Evolutionary conservation across 1,139 yeast species (phyloP), one percentile per base, ranked within the genome.

Genomic region (Pichia sp.): DNA sequence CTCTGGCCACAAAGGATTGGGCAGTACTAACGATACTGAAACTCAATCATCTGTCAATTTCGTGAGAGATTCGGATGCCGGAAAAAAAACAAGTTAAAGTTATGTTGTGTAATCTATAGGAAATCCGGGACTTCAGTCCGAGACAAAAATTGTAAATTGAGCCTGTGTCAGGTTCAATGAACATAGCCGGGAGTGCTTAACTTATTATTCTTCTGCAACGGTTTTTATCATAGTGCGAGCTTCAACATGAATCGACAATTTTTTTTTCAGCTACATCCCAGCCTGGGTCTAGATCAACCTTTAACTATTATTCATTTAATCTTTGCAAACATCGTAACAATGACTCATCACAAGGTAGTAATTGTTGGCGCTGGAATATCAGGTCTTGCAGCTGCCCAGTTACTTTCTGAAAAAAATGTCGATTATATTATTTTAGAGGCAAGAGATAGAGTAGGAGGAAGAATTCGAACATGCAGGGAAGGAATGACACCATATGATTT

Each of bases 311-410:
- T 19, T 19, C 23, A 19, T 19, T 19, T 19, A 19, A 2, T 19
- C 23, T 19, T 19, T 19, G 23, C 23, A 19, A 19, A 19, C 23
- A 19, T 19, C 2, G 23, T 19, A 19, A 19, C 23, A 5, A 51
- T 47, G 54, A 36, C 42, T 36, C 53, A 64, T 23, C 52, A 62
- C 32, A 57, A 61, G 34, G 81, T 76, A 7, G 67, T 79, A 1
- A 75, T 90, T 6, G 73, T 90, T 10, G 97, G 97, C 2, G 96
- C 89, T 8, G 97, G 97, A 0, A 81, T 87, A 7, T 72, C 96
- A 0, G 97, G 96, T 0, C 73, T 90, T 45, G 84, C 86, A 61
- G 88, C 96, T 0, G 93, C 95, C 0, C 76, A 83, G 4, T 79
- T 78, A 4, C 73, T 90, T 5, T 67, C 79, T 11, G 64, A 68